Conservation (phyloP, 164 flowering plant species). For the Pachysandra terminalis region DNA sequence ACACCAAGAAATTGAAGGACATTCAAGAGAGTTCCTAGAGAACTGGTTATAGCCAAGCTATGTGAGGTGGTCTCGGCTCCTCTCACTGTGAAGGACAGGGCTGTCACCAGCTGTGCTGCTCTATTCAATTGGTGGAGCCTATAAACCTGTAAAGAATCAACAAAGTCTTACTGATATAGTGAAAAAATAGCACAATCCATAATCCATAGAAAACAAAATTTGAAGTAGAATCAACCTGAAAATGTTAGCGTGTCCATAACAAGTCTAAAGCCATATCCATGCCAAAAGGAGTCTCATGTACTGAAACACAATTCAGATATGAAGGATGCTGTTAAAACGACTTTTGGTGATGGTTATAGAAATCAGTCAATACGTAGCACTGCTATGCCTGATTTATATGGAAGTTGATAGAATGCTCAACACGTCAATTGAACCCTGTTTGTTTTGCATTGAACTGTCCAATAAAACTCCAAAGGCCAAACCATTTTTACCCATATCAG, state of each 20-base stretch:
- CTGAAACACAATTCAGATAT: no score
- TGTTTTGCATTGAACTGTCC: conserved; percentile 44
- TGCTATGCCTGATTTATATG: conserved; percentile 21
- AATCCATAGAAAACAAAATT: no score
- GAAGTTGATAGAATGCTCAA: neutral
- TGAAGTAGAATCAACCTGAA: no score
- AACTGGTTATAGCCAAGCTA: conserved; percentile 78
- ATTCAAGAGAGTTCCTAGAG: conserved; percentile 72
- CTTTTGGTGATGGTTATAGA: conserved; percentile 48
- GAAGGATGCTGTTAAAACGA: no score
- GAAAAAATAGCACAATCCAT: neutral
- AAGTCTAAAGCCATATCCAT: no score
- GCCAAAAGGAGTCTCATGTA: no score
- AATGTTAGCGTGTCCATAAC: no score
- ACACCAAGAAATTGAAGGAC: conserved; percentile 91
- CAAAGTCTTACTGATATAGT: neutral
- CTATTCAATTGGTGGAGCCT: conserved; percentile 91
- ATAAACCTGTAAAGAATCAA: conserved; percentile 55
- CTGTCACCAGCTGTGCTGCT: conserved; percentile 96
- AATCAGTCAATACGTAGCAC: no score
- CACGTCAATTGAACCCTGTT: conserved; percentile 24
- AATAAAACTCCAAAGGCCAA: no score
- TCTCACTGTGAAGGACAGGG: conserved; percentile 85
- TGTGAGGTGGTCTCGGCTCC: conserved; percentile 93
- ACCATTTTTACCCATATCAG: no score